Evolutionary conservation across 2,329 filamentous ascomycete genomes (phyloP), one percentile per base, ranked within the genome.

Genomic region (Aspergillus fructus): DNA sequence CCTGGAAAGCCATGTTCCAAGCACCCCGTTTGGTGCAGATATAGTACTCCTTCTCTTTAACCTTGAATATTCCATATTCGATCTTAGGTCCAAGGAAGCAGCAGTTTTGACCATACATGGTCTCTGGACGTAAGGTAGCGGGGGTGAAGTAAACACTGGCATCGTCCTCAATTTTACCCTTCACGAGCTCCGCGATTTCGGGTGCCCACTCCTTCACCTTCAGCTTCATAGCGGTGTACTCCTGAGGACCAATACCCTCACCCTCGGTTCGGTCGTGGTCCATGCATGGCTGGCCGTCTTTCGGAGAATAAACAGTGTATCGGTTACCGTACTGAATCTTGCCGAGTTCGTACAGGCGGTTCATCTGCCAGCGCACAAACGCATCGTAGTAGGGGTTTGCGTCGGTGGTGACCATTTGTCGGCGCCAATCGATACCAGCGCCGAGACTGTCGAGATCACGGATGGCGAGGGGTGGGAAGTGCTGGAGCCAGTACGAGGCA

Each of bases 281-380:
- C 84, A 94, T 88, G 74, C 90, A 94, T 15, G 91, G 88, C 72
- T 94, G 90, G 33, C 89, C 89, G 67, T 96, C 91, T 77, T 96
- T 96, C 58, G 91, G 90, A 21, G 87, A 90, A 81, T 97, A 96
- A 63, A 97, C 89, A 6, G 93, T 97, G 74, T 97, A 96, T 68
- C 92, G 82, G 79, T 91, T 94, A 55, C 91, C 92, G 68, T 94
- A 96, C 77, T 93, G 90, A 77, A 97, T 93, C 81, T 97, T 97
- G 68, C 90, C 85, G 60, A 96, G 79, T 71, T 94, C 90, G 76
- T 89, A 91, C 51, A 97, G 83, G 62, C 90, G 89, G 73, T 90
- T 93, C 90, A 97, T 97, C 78, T 97, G 94, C 94, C 94, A 99
- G 68, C 90, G 82, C 41, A 97, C 89, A 69, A 99, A 99, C 4